A percentile compares a stretch with the other conserved stretches of the same genome.
phyloP scores from a whole-genome alignment of 768 basidiomycete species.

The Calvatia gigantea region DNA sequence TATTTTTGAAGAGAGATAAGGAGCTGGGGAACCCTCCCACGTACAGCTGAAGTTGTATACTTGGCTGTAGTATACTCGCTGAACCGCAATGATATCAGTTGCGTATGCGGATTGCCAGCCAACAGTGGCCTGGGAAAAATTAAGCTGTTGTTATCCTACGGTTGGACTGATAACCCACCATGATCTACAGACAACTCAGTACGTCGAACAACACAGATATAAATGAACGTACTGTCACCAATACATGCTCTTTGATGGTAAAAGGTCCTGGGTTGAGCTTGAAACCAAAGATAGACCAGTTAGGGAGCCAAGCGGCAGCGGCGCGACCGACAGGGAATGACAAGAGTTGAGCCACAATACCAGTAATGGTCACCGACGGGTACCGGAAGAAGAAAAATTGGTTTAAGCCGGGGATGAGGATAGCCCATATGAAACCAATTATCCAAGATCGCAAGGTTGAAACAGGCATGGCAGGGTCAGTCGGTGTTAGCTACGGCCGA shows the following conservation, averaged over 20 bases:
- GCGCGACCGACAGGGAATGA: slow-evolving; percentile 66
- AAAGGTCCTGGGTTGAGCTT: slow-evolving; percentile 75
- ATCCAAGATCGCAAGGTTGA: slow-evolving; percentile 51
- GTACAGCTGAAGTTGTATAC: slow-evolving; percentile 55
- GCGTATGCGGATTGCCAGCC: slow-evolving; percentile 64
- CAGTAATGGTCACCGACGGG: slow-evolving; percentile 33
- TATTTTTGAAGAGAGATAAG: slow-evolving; percentile 1
- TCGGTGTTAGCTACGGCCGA: slow-evolving; percentile 66
- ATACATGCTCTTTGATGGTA: slow-evolving; percentile 73
- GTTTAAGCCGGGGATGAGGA: slow-evolving; percentile 53
- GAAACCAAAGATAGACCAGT: slow-evolving; percentile 53
- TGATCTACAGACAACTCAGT: slow-evolving; percentile 21
- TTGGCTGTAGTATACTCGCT: slow-evolving; percentile 63
- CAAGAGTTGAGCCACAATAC: slow-evolving; percentile 66
- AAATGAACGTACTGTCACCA: slow-evolving; percentile 39
- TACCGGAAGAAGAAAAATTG: slow-evolving; percentile 55
- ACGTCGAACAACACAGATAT: background rate
- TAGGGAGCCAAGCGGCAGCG: slow-evolving; percentile 52
- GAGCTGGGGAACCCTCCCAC: slow-evolving; percentile 14
- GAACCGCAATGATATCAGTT: slow-evolving; percentile 68
- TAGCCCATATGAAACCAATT: slow-evolving; percentile 50
- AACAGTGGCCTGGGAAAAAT: slow-evolving; percentile 41
- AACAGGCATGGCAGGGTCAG: slow-evolving; percentile 54
- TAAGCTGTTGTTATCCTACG: background rate
- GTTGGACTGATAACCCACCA: slow-evolving; percentile 29